Base-by-base conservation (phyloP, 2,329 filamentous ascomycete species). In the Venturia nashicola region DNA sequence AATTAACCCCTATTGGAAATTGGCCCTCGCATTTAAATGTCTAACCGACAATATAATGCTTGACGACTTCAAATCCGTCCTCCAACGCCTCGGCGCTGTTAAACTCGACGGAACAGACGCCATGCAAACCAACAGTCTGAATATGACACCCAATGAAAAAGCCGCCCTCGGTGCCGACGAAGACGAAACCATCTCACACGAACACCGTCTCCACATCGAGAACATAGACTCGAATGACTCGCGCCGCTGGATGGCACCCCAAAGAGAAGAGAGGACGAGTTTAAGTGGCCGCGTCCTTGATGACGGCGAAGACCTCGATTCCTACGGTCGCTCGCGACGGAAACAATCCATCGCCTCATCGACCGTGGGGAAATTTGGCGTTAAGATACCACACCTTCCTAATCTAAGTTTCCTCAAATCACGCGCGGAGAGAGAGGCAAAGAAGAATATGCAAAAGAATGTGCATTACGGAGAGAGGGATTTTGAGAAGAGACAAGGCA, bases 1-100 rank as follows among this genome's bases (percentile, higher is more conserved):
- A 18, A 82, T 87, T 68, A 85, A 86, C 68, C 84, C 84, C 0
- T 87, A 86, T 70, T 87, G 84, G 84, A 85, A 83, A 77, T 69
- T 86, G 11, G 79, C 81, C 0, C 83, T 86, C 54, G 80, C 86
- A 27, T 86, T 86, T 77, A 87, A 87, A 72, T 87, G 85, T 66
- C 77, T 87, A 54, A 86, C 84, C 23, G 85, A 88, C 69, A 84
- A 81, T 0, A 83, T 88, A 61, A 80, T 87, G 61, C 79, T 88
- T 12, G 85, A 88, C 69, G 85, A 88, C 68, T 88, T 88, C 79
- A 87, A 87, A 69, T 85, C 84, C 4, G 79, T 78, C 0, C 70
- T 81, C 32, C 78, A 80, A 65, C 73, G 77, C 6, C 69, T 81
- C 51, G 73, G 77, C 65, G 72, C 76, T n/a, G 34, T 63, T 1